These are phyloP conservation scores for Pittosporum tobira DNA, from an alignment of 129 eudicot species.

Conservation along the genomic window DNA sequence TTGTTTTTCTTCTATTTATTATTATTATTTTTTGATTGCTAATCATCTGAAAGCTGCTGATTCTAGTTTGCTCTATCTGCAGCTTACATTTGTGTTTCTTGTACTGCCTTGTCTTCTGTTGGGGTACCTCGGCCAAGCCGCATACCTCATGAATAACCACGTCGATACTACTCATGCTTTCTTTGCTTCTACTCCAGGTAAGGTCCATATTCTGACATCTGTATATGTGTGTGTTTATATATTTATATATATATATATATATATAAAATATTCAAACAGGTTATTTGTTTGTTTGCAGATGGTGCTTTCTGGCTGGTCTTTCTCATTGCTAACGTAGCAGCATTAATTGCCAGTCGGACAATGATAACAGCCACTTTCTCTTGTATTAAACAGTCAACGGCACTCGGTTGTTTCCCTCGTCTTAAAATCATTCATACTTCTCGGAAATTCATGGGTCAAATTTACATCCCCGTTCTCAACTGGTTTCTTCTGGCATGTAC, in stretches of 20 bases:
- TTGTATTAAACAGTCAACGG: slow-evolving; percentile 87
- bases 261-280: not conserved
- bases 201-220: slow-evolving; percentile 12
- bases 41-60: not conserved
- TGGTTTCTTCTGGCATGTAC: slow-evolving; percentile 80
- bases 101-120: slow-evolving; percentile 93
- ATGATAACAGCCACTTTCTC: slow-evolving; percentile 95
- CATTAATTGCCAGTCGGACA: slow-evolving; percentile 91
- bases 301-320: slow-evolving; percentile 84
- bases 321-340: slow-evolving; percentile 79
- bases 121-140: slow-evolving; percentile 99
- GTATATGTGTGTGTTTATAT: not conserved
- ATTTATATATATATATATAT: not conserved
- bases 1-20: no score
- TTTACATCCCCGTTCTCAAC: slow-evolving; percentile 85
- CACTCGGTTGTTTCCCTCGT: slow-evolving; percentile 98
- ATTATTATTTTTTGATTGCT: slow-evolving; percentile 7
- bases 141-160: slow-evolving; percentile 87
- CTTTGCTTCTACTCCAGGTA: slow-evolving; percentile 92
- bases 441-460: slow-evolving; percentile 96
- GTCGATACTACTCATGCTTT: slow-evolving; percentile 72
- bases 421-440: slow-evolving; percentile 96
- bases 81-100: slow-evolving; percentile 89
- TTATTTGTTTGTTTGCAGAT: slow-evolving; percentile 41
- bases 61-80: slow-evolving; percentile 23